Base-by-base conservation (phyloP, 129 eudicot genomes). In the Saussurea involucrata region DNA sequence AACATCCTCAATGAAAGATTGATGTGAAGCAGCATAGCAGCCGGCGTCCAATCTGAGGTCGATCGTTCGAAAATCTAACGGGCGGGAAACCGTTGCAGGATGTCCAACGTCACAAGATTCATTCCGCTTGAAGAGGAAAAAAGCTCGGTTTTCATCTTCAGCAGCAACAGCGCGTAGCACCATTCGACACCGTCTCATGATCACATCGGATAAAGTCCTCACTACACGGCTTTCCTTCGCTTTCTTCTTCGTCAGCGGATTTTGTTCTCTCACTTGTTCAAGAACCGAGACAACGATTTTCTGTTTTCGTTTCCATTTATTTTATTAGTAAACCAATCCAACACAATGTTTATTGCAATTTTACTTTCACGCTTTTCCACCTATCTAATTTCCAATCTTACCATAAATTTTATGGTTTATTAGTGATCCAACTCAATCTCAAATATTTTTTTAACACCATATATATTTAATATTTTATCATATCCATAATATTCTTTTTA, bases 1-100 rank as follows among this genome's bases (percentile, higher is more conserved):
- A 75, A 92, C 93, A 84, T 95, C 99, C 63, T 95, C 99, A 63
- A 83, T 76, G 82, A 95, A 95, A 37, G 97, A 90, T 85, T 95
- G 90, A 85, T 88, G 96, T 3, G 97, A 95, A 82, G 82, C 91
- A 74, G 78, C 82, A 77, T 95, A 95, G 61, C 82, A 81, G 21
- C 99, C 99, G 24, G 90, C 92, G 74, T 92, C 92, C 90, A 95
- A 77, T 79, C 92, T 82, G 17, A 92, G 80, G 66, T 95, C 99
- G 83, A 95, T 83, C 24, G 95, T 92, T 80, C 99, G 82, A 82
- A 95, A 95, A 78, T 95, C 99, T 49, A 95, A 74, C 11, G 96
- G 91, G 21, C 99, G 92, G 68, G 99, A 85, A 46, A 95, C 87
- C 74, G 89, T 86, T 44, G 88, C 87, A 73, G 92, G 88, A 78